phyloP scores from a whole-genome alignment of 2,329 filamentous ascomycete genomes.

The Waltergamsia citrina region DNA sequence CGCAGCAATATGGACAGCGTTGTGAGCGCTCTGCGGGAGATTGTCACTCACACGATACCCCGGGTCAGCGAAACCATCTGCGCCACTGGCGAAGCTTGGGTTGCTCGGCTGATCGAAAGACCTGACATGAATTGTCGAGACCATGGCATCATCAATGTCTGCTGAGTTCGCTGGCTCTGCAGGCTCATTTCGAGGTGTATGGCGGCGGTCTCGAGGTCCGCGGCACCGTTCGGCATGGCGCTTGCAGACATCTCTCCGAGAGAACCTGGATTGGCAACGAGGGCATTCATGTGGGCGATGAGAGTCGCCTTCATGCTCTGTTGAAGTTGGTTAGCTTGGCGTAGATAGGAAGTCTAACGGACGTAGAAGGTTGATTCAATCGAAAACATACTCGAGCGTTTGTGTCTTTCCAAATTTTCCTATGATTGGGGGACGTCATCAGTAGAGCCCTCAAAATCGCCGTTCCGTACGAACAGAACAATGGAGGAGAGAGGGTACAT shows the following conservation, averaged over 20 bases:
- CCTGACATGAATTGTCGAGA: too few species aligned
- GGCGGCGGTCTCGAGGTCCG: not conserved
- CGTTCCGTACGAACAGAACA: not conserved
- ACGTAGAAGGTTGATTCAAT: not conserved
- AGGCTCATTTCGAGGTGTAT: not conserved
- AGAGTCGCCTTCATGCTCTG: constrained; percentile 10
- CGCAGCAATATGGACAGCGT: constrained; percentile 10
- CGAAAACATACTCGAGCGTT: constrained; percentile 9
- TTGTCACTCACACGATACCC: too few species aligned
- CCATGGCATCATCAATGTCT: too few species aligned
- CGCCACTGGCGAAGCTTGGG: too few species aligned
- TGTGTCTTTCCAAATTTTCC: constrained; percentile 12
- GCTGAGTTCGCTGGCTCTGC: not conserved
- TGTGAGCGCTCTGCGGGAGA: too few species aligned
- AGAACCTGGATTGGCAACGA: constrained; percentile 10
- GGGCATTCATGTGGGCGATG: constrained; percentile 10
- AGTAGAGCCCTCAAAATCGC: not conserved
- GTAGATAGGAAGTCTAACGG: constrained; percentile 2
- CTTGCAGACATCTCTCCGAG: constrained; percentile 11
- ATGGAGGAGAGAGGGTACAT: constrained; percentile 3
- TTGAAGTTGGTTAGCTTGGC: not conserved
- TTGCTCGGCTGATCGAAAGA: too few species aligned
- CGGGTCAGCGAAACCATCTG: too few species aligned
- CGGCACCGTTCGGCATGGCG: constrained; percentile 9
- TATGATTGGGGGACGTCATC: not conserved